These are phyloP conservation scores for Candida verbasci DNA, from an alignment of 805 yeast genomes.

Conservation along the genomic window DNA sequence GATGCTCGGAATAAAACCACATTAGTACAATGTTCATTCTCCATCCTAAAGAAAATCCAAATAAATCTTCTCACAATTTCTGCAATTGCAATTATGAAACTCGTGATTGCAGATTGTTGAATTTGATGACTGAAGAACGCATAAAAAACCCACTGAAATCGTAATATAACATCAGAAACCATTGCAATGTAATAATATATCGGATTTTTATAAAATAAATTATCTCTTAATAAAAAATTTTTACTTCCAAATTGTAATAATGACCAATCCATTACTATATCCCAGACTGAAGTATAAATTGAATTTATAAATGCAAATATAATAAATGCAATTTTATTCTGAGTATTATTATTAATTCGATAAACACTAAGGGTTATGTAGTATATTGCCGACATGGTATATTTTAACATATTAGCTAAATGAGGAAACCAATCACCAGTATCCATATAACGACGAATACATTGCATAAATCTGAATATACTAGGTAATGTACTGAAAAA, in stretches of 20 bases:
- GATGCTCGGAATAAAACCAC: constrained; percentile 83
- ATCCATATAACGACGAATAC: constrained; percentile 85
- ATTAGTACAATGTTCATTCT: constrained; percentile 92
- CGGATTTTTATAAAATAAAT: constrained; percentile 58
- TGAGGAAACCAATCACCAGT: constrained; percentile 97
- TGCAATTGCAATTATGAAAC: constrained; percentile 77
- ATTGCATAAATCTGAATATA: constrained; percentile 87
- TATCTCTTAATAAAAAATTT: constrained; percentile 62
- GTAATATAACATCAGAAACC: constrained; percentile 62
- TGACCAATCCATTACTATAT: constrained; percentile 94
- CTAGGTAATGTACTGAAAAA: constrained; percentile 81
- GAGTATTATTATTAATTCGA: constrained; percentile 50
- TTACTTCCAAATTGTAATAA: constrained; percentile 62
- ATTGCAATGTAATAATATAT: constrained; percentile 63
- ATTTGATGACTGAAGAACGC: constrained; percentile 70
- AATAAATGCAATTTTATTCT: constrained; percentile 57
- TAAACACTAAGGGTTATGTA: constrained; percentile 73
- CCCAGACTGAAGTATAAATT: constrained; percentile 73
- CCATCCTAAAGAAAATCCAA: constrained; percentile 92
- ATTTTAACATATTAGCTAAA: constrained; percentile 81
- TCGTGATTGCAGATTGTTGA: constrained; percentile 83
- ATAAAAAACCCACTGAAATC: constrained; percentile 93
- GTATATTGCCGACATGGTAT: constrained; percentile 60
- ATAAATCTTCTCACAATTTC: constrained; percentile 80
- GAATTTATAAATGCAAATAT: constrained; percentile 74